These are phyloP conservation scores for Glaciozyma martinii DNA, from an alignment of 768 basidiomycete species.

Conservation along the genomic window DNA sequence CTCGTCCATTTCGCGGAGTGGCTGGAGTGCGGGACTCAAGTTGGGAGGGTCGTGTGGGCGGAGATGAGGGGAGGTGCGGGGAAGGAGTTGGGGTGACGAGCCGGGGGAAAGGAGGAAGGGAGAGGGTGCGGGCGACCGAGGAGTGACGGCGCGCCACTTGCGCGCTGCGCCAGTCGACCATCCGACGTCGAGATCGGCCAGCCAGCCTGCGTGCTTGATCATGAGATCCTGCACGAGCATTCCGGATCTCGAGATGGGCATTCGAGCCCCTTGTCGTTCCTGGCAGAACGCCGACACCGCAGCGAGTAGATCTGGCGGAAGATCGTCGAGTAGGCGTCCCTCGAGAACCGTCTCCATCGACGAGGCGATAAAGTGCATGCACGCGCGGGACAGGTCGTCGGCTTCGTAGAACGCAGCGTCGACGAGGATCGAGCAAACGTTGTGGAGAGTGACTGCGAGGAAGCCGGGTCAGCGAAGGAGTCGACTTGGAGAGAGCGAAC, in stretches of 20 bases:
- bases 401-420: conserved; percentile 76
- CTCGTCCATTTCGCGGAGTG: conserved; percentile 26
- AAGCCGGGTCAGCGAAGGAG: conserved; percentile 34
- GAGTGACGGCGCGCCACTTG: conserved; percentile 34
- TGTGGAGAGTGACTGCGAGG: conserved; percentile 57
- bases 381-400: conserved; percentile 56
- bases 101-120: conserved; percentile 19
- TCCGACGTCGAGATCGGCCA: conserved; percentile 45
- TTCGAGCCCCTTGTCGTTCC: conserved; percentile 54
- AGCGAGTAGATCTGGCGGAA: conserved; percentile 56
- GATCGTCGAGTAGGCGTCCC: conserved; percentile 64
- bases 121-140: conserved; percentile 25
- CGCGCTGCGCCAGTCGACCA: conserved; percentile 34
- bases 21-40: conserved; percentile 15
- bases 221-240: conserved; percentile 50
- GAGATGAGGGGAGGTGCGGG: conserved; percentile 18
- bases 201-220: conserved; percentile 60
- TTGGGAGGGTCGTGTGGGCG: not conserved
- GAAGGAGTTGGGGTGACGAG: conserved; percentile 12
- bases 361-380: conserved; percentile 63
- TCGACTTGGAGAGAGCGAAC: not conserved
- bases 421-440: conserved; percentile 66
- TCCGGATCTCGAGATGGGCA: conserved; percentile 57
- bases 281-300: conserved; percentile 56
- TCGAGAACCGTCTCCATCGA: conserved; percentile 86